Evolutionary conservation across 2,329 filamentous ascomycete genomes (phyloP).

Genomic region (Cytospora mali): DNA sequence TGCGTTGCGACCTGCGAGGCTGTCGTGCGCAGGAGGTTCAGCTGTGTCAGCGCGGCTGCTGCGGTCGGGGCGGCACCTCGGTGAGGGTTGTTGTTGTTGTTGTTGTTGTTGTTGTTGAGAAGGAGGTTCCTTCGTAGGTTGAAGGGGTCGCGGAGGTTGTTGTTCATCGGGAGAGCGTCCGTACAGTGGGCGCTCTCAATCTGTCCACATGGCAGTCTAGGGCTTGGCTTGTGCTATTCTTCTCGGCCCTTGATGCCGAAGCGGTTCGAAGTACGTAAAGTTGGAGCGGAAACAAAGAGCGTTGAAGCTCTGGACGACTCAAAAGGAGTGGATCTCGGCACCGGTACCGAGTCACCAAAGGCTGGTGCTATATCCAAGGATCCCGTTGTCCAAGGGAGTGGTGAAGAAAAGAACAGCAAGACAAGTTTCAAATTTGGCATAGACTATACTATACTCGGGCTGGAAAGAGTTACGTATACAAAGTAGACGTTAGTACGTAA

Average conservation of each 20-base stretch:
- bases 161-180: slow-evolving; percentile 27
- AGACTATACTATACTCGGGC: background rate
- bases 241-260: slow-evolving; percentile 15
- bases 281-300: slow-evolving; percentile 6
- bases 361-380: background rate
- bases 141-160: slow-evolving; percentile 30
- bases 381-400: slow-evolving; percentile 4
- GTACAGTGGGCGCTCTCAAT: slow-evolving; percentile 21
- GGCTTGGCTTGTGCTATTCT: slow-evolving; percentile 10
- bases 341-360: background rate
- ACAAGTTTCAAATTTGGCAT: slow-evolving; percentile 6
- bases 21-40: slow-evolving; percentile 52
- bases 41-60: slow-evolving; percentile 31
- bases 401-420: slow-evolving; percentile 16
- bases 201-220: slow-evolving; percentile 25
- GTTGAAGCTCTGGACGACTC: slow-evolving; percentile 6
- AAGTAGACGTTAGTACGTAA: background rate
- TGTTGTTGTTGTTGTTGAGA: slow-evolving; percentile 47
- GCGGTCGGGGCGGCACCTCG: slow-evolving; percentile 35
- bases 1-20: slow-evolving; percentile 47
- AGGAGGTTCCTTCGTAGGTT: slow-evolving; percentile 43
- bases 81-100: no score
- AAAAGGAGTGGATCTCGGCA: slow-evolving; percentile 15
- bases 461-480: background rate
- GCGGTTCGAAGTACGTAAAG: slow-evolving; percentile 6